Base-by-base conservation (phyloP, 2,329 filamentous ascomycete species). In the Herpomyces periplanetae region DNA sequence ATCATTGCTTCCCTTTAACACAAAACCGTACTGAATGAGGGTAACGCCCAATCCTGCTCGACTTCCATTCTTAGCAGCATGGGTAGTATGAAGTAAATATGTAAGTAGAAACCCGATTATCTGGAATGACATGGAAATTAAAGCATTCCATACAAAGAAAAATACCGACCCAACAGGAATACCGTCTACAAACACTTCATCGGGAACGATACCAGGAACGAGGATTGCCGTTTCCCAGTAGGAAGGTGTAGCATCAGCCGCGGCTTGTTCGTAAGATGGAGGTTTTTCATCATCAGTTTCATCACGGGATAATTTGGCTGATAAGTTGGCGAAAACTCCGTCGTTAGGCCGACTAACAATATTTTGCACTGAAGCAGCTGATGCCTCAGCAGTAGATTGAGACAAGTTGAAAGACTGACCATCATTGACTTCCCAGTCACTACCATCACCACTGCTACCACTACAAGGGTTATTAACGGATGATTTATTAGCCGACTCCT, bases 201-300 rank as follows among this genome's bases (percentile, higher is more conserved):
- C 73, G 17, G 5, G 5, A n/a, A 64, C 65, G 27, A 80, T 56
- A 21, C 75, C 80, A 1, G 80, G 80, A 0, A 73, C 75, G 19
- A 96, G 52, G 27, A 96, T 88, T 0, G 80, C 91, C 4, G 80
- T 96, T 44, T 96, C 80, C 80, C 80, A 96, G 40, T 96, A 96
- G 0, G 80, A 80, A 1, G 80, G 80, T 18, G 80, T 80, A 10
- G 71, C 64, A 38, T 96, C 80, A 16, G 75, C 75, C 3, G 80
- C 80, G 8, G 80, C 80, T 54, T 91, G 75, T 48, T 96, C 80
- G 37, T 96, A 96, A 13, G 75, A n/a, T n/a, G 80, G 80, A 44
- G 80, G 80, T 38, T 66, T 52, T 39, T 96, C 80, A 26, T 96
- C 80, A 23, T 65, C 55, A 25, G 68, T 63, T 24, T 66, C 62